Conservation (phyloP, 2,329 filamentous ascomycete species). For the Xylaria sp. region DNA sequence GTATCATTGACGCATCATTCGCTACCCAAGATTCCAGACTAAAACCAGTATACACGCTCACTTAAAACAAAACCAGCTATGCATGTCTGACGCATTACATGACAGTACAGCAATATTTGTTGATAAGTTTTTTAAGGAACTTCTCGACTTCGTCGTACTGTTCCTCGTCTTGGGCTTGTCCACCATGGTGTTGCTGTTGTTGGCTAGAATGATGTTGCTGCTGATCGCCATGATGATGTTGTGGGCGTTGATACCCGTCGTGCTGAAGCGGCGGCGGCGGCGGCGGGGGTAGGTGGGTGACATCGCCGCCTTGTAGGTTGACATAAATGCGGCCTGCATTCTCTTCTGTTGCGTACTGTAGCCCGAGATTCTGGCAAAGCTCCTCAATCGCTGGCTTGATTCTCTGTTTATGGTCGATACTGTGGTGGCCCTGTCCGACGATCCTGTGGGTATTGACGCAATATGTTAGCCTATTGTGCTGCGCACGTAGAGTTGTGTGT, state of each 20-base stretch:
- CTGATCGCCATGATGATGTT: slow-evolving; percentile 48
- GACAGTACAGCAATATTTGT: slow-evolving; percentile 31
- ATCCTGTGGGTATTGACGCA: slow-evolving; percentile 61
- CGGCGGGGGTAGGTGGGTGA: slow-evolving; percentile 59
- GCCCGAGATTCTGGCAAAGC: slow-evolving; percentile 82
- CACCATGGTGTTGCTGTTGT: slow-evolving; percentile 52
- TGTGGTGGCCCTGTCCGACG: slow-evolving; percentile 95
- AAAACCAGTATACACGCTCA: neutral
- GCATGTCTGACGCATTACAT: slow-evolving; percentile 17
- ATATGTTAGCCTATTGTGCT: neutral
- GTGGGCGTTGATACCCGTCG: slow-evolving; percentile 30
- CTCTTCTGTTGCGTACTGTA: slow-evolving; percentile 83
- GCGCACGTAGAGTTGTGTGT: neutral
- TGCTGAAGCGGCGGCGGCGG: slow-evolving; percentile 59
- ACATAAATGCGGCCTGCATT: slow-evolving; percentile 92
- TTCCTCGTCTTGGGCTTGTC: slow-evolving; percentile 23
- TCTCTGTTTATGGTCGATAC: slow-evolving; percentile 82
- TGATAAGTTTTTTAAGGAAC: slow-evolving; percentile 25
- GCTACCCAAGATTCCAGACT: neutral
- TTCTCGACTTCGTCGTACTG: slow-evolving; percentile 25
- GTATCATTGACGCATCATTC: neutral
- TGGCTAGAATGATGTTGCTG: slow-evolving; percentile 54
- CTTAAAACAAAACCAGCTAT: neutral
- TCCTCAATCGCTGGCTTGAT: slow-evolving; percentile 95
- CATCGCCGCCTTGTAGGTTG: slow-evolving; percentile 79